phyloP scores from a whole-genome alignment of 2,329 filamentous ascomycete species.

The Colletotrichum somersetense region DNA sequence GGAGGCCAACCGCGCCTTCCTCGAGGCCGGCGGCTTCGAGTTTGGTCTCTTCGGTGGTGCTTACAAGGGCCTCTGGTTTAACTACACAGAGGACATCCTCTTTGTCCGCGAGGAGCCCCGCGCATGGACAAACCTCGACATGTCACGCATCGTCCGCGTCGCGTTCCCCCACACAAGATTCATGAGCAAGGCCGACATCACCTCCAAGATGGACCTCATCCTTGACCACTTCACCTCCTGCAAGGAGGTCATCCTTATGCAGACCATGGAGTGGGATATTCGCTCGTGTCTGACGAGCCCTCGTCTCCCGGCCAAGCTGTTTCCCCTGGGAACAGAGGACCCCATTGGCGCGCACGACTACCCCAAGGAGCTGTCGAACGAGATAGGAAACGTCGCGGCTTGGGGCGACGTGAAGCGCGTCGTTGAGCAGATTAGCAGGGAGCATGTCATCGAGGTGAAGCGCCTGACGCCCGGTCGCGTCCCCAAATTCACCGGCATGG shows the following conservation, averaged over 20 bases:
- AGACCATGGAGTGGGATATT: constrained; percentile 33
- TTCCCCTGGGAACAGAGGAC: constrained; percentile 25
- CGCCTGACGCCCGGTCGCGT: constrained; percentile 11
- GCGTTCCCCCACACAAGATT: constrained; percentile 35
- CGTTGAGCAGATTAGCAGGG: constrained; percentile 26
- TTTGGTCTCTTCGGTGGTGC: constrained; percentile 38
- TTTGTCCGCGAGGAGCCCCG: constrained; percentile 22
- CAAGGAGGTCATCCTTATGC: constrained; percentile 36
- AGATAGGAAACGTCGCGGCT: constrained; percentile 24
- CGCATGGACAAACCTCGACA: constrained; percentile 34
- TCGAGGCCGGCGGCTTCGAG: constrained; percentile 36
- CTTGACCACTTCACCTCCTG: constrained; percentile 34
- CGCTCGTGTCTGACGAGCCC: constrained; percentile 26
- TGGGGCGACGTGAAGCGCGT: constrained; percentile 38
- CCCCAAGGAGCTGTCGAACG: constrained; percentile 23
- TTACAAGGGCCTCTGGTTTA: constrained; percentile 41
- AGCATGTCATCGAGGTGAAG: constrained; percentile 24
- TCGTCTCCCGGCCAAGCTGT: constrained; percentile 24
- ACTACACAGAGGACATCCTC: constrained; percentile 39
- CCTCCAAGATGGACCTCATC: constrained; percentile 23
- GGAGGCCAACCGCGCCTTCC: constrained; percentile 36
- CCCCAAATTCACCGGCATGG: constrained; percentile 35
- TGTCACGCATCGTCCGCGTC: constrained; percentile 35
- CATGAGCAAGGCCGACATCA: constrained; percentile 24
- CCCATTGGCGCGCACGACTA: constrained; percentile 34